phyloP scores from a whole-genome alignment of 257 asterid genomes.

The Handroanthus guayacan region DNA sequence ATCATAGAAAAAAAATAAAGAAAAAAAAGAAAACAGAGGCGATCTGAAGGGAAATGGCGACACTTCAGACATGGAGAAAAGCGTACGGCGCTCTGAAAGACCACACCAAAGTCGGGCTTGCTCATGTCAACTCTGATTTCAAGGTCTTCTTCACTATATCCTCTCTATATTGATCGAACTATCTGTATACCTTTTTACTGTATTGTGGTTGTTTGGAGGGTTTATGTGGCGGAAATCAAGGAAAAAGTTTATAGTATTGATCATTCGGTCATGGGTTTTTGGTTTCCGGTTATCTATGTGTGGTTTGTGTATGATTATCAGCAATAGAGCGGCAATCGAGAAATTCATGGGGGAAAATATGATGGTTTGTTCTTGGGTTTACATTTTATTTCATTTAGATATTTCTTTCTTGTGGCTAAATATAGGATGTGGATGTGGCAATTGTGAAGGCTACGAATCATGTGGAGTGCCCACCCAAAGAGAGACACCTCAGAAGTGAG shows the following conservation, averaged over 20 bases:
- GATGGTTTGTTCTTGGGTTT: slow-evolving; percentile 25
- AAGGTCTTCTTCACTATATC: slow-evolving; percentile 52
- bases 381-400: background rate
- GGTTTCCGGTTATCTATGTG: slow-evolving; percentile 10
- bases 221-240: slow-evolving; percentile 10
- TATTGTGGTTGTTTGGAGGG: background rate
- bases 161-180: background rate
- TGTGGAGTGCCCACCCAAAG: slow-evolving; percentile 95
- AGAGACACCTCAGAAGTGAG: slow-evolving; percentile 90
- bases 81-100: slow-evolving; percentile 93
- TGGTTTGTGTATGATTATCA: slow-evolving; percentile 21
- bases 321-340: slow-evolving; percentile 14
- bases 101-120: slow-evolving; percentile 87
- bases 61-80: slow-evolving; percentile 82
- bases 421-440: slow-evolving; percentile 97
- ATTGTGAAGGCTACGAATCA: slow-evolving; percentile 98
- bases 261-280: slow-evolving; percentile 27
- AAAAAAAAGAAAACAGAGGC: slow-evolving; percentile 17
- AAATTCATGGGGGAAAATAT: background rate
- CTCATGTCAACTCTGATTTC: slow-evolving; percentile 94
- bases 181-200: background rate
- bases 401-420: slow-evolving; percentile 34
- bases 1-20: background rate
- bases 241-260: background rate
- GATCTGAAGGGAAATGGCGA: slow-evolving; percentile 58